Evolutionary conservation across 139 green algal genomes (phyloP), one percentile per base, ranked within the genome.

Genomic region (Parachlorella kessleri): DNA sequence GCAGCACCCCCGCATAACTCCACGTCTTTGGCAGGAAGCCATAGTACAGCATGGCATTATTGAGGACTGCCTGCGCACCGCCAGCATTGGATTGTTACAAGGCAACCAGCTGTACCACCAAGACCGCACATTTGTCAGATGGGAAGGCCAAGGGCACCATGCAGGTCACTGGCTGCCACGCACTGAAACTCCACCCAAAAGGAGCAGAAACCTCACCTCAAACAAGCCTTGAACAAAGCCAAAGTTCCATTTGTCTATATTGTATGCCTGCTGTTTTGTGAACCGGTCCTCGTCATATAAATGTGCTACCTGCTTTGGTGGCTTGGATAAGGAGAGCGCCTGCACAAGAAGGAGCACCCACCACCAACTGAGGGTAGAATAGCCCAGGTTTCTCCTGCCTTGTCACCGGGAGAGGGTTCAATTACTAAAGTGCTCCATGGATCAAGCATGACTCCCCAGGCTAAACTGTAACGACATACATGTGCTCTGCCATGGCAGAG

Each of bases 231-330:
- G 75, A 9, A 66, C 39, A 1, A 87, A 70, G 14, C 32, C 68
- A 37, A 92, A 93, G 40, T 76, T 76, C 66, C 85, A 36, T 40
- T 94, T 95, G 77, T 94, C 92, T 9, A 93, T 32, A n/a, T 88
- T 85, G 81, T 96, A 96, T 0, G 78, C 75, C 68, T 91, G 88
- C 4, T 83, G 92, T 30, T 92, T 88, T 23, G 78, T 66, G 81
- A 89, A 94, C 35, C 89, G 76, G 7, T 77, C 70, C 5, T 78
- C 53, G 30, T 35, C 40, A 38, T 84, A 81, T 2, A 86, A 66
- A 24, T 81, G 68, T 38, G 78, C 76, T 18, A 95, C 80, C 24
- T 87, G 70, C 6, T 55, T 38, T 8, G 83, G 86, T 7, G 87
- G 83, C 14, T 42, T 36, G 36, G 72, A 63, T 35, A 55, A 59